phyloP scores from a whole-genome alignment of 768 basidiomycete species.

The Suillus ampliporus region DNA sequence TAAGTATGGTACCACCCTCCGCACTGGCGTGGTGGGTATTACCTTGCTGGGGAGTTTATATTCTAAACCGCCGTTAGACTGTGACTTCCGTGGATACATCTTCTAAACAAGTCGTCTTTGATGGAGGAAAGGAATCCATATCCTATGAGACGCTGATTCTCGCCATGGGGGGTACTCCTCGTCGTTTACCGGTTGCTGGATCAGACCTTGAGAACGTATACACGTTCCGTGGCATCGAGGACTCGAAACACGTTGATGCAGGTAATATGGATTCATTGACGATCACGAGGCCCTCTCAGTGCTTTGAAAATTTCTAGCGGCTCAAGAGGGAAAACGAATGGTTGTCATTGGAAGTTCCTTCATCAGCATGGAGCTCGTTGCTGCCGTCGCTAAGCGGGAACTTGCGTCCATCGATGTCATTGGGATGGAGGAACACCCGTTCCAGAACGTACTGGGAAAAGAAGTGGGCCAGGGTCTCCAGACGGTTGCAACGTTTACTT shows the following conservation, averaged over 20 bases:
- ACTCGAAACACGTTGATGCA: constrained; percentile 73
- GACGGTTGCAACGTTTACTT: constrained; percentile 54
- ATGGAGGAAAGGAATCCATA: constrained; percentile 61
- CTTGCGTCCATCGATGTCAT: constrained; percentile 85
- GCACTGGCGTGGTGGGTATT: constrained; percentile 58
- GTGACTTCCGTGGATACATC: constrained; percentile 73
- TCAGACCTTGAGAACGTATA: constrained; percentile 76
- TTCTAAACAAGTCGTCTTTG: constrained; percentile 66
- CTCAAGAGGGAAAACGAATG: constrained; percentile 73
- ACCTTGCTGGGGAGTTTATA: constrained; percentile 11
- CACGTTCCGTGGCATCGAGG: constrained; percentile 72
- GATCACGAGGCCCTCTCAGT: constrained; percentile 4
- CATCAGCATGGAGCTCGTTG: constrained; percentile 92
- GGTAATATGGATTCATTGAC: constrained; percentile 46
- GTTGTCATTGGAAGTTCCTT: constrained; percentile 91
- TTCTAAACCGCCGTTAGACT: constrained; percentile 43
- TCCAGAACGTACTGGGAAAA: constrained; percentile 80
- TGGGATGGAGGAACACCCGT: constrained; percentile 82
- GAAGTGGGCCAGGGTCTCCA: constrained; percentile 78
- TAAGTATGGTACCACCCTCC: constrained; percentile 71
- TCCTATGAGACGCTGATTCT: constrained; percentile 81
- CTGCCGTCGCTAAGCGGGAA: constrained; percentile 72
- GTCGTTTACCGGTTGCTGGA: constrained; percentile 78
- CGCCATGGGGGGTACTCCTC: constrained; percentile 76
- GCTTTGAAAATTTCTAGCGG: constrained; percentile 42